These are phyloP conservation scores for Saturnispora kantuleensis DNA, from an alignment of 805 yeast genomes.

Conservation along the genomic window DNA sequence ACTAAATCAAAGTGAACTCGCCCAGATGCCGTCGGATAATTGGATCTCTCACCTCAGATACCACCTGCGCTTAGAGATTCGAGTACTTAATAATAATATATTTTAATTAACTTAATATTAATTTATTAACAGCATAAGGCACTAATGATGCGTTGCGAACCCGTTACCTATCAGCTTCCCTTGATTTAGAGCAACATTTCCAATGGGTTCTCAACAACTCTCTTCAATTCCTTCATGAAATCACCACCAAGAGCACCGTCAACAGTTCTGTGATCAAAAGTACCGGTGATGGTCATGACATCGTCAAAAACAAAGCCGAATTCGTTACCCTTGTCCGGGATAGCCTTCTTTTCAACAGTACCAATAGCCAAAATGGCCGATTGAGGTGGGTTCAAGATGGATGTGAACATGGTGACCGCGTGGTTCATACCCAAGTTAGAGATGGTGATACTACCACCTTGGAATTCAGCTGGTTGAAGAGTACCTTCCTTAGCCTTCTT, in stretches of 20 bases:
- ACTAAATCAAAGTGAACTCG: too few species aligned
- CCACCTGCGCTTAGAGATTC: too few species aligned
- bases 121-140: too few species aligned
- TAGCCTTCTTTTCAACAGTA: slow-evolving; percentile 84
- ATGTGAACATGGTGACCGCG: slow-evolving; percentile 87
- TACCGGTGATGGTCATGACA: slow-evolving; percentile 85
- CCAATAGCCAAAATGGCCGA: slow-evolving; percentile 90
- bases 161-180: not conserved
- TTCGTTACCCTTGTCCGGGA: slow-evolving; percentile 84
- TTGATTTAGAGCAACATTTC: slow-evolving; percentile 67
- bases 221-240: slow-evolving; percentile 87
- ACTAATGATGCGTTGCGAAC: too few species aligned
- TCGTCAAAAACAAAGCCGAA: slow-evolving; percentile 90
- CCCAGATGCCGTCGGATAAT: too few species aligned
- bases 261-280: slow-evolving; percentile 92
- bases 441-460: slow-evolving; percentile 98
- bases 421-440: slow-evolving; percentile 98
- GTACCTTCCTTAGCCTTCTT: slow-evolving; percentile 93
- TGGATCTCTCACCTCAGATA: too few species aligned
- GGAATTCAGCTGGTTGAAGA: slow-evolving; percentile 92
- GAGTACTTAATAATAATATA: too few species aligned
- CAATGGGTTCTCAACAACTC: slow-evolving; percentile 89
- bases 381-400: slow-evolving; percentile 98
- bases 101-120: too few species aligned
- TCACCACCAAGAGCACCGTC: slow-evolving; percentile 99